Evolutionary conservation across 441 rosid genomes (phyloP), one percentile per base, ranked within the genome.

Genomic region (Capsella rubella): DNA sequence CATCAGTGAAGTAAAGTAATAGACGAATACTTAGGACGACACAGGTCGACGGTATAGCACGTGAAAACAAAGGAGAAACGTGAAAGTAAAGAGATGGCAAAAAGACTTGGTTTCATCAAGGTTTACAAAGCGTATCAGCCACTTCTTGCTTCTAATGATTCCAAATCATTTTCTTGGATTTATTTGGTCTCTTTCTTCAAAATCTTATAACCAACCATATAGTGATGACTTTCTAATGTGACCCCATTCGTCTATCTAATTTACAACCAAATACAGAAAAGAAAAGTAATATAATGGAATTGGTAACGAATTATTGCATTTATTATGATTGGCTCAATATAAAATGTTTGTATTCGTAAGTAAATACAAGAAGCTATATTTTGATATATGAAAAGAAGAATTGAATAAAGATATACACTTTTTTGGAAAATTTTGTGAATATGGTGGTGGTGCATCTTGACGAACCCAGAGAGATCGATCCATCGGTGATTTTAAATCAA

Each of bases 141-240:
- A 70, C 80, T 25, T 49, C 40, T 76, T 76, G 46, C 61, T 71
- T 64, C 42, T 64, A 76, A 71, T 71, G 67, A 64, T 58, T 65
- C 80, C 76, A 77, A 77, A 77, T 71, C 34, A 77, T 65, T 50
- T 45, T 71, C 31, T 77, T 71, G 76, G 71, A 71, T 46, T 43
- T 64, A 50, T 71, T 31, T 56, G 72, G 53, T 63, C 13, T 56
- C 60, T 69, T 54, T 10, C 79, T 52, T 63, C 42, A 52, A 42
- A 50, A 42, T 34, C 16, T 45, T 60, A 7, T 3, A 8, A 54
- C 75, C 58, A 69, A 34, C 25, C 25, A 21, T 62, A 37, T 52
- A 55, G 54, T 45, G 18, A 61, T 42, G 65, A 62, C 74, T 51
- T 45, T 75, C 31, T 14, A 0, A 10, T 42, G 56, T 35, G 71